Evolutionary conservation across 257 asterid species (phyloP).

Genomic region (Nicotiana benthamiana): DNA sequence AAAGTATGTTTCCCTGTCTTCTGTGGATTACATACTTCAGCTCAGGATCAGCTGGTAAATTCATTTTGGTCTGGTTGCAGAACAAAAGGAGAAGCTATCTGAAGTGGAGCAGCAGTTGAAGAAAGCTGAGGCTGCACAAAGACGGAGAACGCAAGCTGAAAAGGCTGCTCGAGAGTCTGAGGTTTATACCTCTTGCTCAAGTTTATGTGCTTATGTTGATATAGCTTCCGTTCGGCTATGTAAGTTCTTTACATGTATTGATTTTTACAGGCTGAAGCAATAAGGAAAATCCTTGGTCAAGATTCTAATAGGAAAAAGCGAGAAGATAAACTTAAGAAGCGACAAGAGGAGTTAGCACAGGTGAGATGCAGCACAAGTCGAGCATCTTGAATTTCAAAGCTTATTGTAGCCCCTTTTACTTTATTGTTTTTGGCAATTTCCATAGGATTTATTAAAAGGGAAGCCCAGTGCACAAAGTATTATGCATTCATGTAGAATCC

Average conservation of each 20-base stretch:
- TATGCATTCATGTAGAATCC: no score
- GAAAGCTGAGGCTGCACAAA: slow-evolving; percentile 84
- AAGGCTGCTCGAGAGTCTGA: slow-evolving; percentile 85
- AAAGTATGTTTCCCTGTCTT: slow-evolving; percentile 38
- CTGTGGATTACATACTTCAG: neutral
- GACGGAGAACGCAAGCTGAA: slow-evolving; percentile 65
- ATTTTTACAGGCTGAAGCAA: slow-evolving; percentile 73
- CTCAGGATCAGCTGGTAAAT: neutral
- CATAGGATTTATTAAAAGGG: neutral
- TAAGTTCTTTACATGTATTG: neutral
- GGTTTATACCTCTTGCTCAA: slow-evolving; percentile 29
- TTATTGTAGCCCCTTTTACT: neutral
- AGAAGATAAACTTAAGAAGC: slow-evolving; percentile 59
- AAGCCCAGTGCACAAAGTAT: no score
- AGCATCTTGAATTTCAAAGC: neutral
- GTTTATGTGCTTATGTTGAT: neutral
- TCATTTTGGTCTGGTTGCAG: slow-evolving; percentile 28
- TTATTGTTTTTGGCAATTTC: neutral
- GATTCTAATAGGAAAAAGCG: slow-evolving; percentile 81
- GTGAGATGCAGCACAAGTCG: slow-evolving; percentile 18
- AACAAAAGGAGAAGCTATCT: slow-evolving; percentile 64
- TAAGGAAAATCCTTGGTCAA: slow-evolving; percentile 80
- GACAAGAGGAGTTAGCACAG: slow-evolving; percentile 56
- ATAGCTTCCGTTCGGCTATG: neutral
- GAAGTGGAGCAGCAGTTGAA: slow-evolving; percentile 75